Base-by-base conservation (phyloP, 2,329 filamentous ascomycete genomes). In the Triangularia verruculosa region DNA sequence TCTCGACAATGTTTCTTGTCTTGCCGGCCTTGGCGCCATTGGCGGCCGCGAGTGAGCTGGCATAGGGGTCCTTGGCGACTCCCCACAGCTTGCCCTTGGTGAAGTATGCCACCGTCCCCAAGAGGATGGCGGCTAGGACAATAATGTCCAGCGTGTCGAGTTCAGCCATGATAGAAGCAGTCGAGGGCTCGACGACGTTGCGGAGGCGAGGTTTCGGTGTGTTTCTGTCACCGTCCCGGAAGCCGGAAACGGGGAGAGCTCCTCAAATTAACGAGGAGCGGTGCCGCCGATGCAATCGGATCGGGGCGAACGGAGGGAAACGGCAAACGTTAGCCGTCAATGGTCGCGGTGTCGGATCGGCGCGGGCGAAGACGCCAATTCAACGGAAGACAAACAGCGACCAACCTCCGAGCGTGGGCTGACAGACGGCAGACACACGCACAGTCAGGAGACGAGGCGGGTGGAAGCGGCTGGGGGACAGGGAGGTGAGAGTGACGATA, bases 31-130 rank as follows among this genome's bases (percentile, higher is more conserved):
- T 96, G 68, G 83, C 83, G 69, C 84, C 86, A 77, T 86, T 87
- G 74, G 86, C 85, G 75, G 86, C 87, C 71, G 88, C 83, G 72
- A 92, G 86, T 59, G 90, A 87, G 72, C 83, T 86, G 70, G 91
- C 91, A 77, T 97, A 97, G 24, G 94, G 92, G 75, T 97, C 93
- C 75, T 95, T 95, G 69, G 86, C 84, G 59, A 96, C 84, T 27
- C 86, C 93, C 93, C 93, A 99, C 77, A 95, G 89, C 69, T 89
- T 95, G 73, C 95, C 95, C 77, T 99, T 99, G 70, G 95, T 98
- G 80, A 99, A 96, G 80, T 98, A 99, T 74, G 94, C 95, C 66
- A 93, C 76, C 56, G 93, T 97, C 70, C 92, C 95, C 64, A 96
- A 77, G 62, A 98, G 85, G 72, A 99, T 89, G 64, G 86, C 86